Percentiles rank a stretch among this genome's conserved stretches.
phyloP scores from a whole-genome alignment of 2,329 filamentous ascomycete genomes.

The Nothomitra cinnamomea region DNA sequence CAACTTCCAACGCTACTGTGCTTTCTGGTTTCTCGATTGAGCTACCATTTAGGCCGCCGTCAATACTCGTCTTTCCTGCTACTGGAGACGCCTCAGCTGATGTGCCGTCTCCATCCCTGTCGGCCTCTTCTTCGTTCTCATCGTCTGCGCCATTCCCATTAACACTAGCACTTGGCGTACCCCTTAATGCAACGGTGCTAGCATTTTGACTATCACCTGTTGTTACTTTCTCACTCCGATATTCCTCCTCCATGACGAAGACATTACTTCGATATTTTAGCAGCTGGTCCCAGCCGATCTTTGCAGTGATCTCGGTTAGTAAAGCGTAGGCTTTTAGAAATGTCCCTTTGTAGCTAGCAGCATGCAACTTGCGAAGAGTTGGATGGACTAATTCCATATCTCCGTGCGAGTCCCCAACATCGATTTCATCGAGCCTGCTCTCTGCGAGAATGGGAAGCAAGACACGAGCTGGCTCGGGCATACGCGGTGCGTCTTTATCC shows the following conservation, averaged over 20 bases:
- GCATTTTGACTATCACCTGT: slow-evolving; percentile 3
- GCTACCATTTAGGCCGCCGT: slow-evolving; percentile 24
- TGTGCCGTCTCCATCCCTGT: slow-evolving; percentile 21
- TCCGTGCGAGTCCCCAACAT: slow-evolving; percentile 53
- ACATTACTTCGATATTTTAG: slow-evolving; percentile 90
- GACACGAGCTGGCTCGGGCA: slow-evolving; percentile 84
- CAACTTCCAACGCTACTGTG: slow-evolving; percentile 58
- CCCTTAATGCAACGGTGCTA: slow-evolving; percentile 31
- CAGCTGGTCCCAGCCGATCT: slow-evolving; percentile 95
- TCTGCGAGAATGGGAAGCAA: slow-evolving; percentile 75
- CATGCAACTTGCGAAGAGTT: slow-evolving; percentile 69
- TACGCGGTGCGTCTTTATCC: slow-evolving; percentile 86
- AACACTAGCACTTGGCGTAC: slow-evolving; percentile 20
- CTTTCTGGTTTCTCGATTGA: slow-evolving; percentile 64
- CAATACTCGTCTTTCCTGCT: slow-evolving; percentile 17
- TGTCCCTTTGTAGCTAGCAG: slow-evolving; percentile 81
- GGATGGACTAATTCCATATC: slow-evolving; percentile 77
- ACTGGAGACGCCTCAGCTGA: neutral
- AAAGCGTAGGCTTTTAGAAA: slow-evolving; percentile 91
- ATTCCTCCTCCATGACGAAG: slow-evolving; percentile 99
- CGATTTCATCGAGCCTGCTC: slow-evolving; percentile 86
- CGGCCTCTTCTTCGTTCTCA: neutral
- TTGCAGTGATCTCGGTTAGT: slow-evolving; percentile 85
- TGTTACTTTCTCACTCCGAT: slow-evolving; percentile 64
- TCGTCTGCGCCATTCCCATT: slow-evolving; percentile 19